phyloP scores from a whole-genome alignment of 495 filamentous ascomycete genomes.

The Pyrenopolyporus hunteri region DNA sequence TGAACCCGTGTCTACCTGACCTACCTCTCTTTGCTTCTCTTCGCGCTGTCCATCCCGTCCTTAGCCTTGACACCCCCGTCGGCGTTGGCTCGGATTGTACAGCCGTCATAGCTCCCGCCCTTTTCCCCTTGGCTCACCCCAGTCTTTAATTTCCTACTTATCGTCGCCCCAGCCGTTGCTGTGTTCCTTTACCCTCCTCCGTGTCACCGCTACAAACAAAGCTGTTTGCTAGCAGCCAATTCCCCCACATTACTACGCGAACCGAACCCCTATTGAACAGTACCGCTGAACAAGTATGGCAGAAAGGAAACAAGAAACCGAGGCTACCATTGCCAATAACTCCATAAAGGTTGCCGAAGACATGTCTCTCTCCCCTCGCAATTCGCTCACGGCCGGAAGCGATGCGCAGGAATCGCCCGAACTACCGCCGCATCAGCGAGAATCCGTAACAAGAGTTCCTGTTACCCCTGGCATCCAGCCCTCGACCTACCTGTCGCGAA shows the following conservation, averaged over 20 bases:
- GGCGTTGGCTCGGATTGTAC: slow-evolving; percentile 10
- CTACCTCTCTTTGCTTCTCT: background rate
- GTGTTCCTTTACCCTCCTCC: background rate
- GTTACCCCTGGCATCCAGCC: slow-evolving; percentile 58
- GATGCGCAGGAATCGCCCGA: slow-evolving; percentile 31
- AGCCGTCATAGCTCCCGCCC: background rate
- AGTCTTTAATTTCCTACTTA: background rate
- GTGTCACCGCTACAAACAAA: slow-evolving; percentile 1
- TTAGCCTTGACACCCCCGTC: slow-evolving; percentile 1
- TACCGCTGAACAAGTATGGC: slow-evolving; percentile 40
- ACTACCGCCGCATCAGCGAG: slow-evolving; percentile 46
- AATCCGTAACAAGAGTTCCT: slow-evolving; percentile 46
- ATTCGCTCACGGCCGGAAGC: slow-evolving; percentile 20
- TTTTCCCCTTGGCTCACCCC: background rate
- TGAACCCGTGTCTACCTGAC: slow-evolving; percentile 40
- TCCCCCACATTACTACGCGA: background rate
- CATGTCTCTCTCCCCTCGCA: slow-evolving; percentile 39
- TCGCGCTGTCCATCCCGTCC: slow-evolving; percentile 12
- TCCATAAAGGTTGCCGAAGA: slow-evolving; percentile 38
- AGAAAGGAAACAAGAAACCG: slow-evolving; percentile 44
- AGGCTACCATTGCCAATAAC: slow-evolving; percentile 42
- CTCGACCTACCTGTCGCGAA: slow-evolving; percentile 44
- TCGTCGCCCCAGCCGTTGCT: background rate
- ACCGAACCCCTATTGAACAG: background rate
- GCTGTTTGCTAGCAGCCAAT: background rate